These are phyloP conservation scores for Leccinum pachyderme DNA, from an alignment of 1,284 basidiomycete genomes.

Conservation along the genomic window DNA sequence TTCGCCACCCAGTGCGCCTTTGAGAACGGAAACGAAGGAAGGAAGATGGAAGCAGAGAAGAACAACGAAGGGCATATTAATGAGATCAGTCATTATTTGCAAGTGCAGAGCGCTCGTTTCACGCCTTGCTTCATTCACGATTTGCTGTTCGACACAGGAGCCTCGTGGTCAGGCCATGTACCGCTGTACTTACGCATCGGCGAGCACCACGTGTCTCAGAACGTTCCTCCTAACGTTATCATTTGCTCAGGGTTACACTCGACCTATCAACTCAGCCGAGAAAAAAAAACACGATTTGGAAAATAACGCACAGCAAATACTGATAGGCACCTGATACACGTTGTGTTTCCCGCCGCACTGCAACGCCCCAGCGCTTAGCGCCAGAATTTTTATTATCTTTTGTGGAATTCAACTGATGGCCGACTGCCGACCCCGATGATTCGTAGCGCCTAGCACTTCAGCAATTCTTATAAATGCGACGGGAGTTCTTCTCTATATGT, in stretches of 20 bases:
- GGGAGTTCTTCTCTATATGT: background rate
- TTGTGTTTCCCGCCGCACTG: background rate
- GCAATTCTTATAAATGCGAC: constrained; percentile 18
- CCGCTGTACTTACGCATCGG: background rate
- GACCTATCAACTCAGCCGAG: background rate
- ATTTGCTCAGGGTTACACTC: background rate
- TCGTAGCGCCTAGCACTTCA: background rate
- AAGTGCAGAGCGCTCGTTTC: constrained; percentile 3
- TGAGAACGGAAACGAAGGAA: background rate
- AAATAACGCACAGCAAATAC: background rate
- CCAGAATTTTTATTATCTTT: constrained; percentile 7
- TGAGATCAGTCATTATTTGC: constrained; percentile 3
- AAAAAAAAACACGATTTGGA: background rate
- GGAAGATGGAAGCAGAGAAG: background rate
- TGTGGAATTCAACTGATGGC: background rate
- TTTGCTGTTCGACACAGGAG: constrained; percentile 2
- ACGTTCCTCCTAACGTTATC: constrained; percentile 5
- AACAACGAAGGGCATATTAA: background rate
- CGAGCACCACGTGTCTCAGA: background rate
- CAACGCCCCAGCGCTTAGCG: background rate
- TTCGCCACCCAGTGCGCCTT: constrained; percentile 1
- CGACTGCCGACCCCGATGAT: background rate
- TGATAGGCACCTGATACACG: background rate
- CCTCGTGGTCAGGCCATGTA: constrained; percentile 7
- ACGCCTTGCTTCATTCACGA: background rate